Base-by-base conservation (phyloP, 768 basidiomycete genomes). In the Tylopilus vinaceipallidus region DNA sequence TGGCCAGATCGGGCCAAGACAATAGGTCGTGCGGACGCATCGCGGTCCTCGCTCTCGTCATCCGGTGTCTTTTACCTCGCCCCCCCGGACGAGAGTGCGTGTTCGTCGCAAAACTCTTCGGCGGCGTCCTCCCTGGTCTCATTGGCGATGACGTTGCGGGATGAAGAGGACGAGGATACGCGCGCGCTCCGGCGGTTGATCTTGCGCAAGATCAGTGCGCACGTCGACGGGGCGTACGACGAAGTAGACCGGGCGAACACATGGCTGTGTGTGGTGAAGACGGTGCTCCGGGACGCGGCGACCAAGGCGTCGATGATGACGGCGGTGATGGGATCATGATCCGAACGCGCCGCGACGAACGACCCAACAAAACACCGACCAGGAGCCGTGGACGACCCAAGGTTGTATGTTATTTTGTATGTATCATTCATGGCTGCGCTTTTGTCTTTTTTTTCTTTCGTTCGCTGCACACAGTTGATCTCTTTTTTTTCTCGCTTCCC, bases 181-280 rank as follows among this genome's bases (percentile, higher is more conserved):
- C 76, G 78, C 30, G 73, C 75, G 23, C 71, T 87, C 30, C 83
- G 84, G 13, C 74, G 84, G 16, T 64, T 90, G n/a, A 58, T 88
- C 19, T 65, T 81, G 34, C 77, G 83, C 39, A 88, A 87, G 68
- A 77, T 89, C 46, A 80, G 83, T 33, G 76, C 80, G 50, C 69
- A 77, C 39, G 55, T 79, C 45, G 71, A 72, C 14, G 80, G 79
- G 6, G 80, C 82, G 2, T 76, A 78, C 57, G 82, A 83, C 36
- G 83, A 87, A 59, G 71, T 87, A 36, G 84, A 88, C 51, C 78
- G 75, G 54, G 75, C 75, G 29, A 71, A 71, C 19, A 68, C 66
- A 1, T 88, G 86, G 85, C 65, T 87, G 17, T 73, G 75, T 40
- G 79, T 87, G 43, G 78, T 88, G 50, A 82, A 79, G 55, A 83